Evolutionary conservation across 1,284 basidiomycete species (phyloP), one percentile per base, ranked within the genome.

Genomic region (Sanghuangporus weigelae): DNA sequence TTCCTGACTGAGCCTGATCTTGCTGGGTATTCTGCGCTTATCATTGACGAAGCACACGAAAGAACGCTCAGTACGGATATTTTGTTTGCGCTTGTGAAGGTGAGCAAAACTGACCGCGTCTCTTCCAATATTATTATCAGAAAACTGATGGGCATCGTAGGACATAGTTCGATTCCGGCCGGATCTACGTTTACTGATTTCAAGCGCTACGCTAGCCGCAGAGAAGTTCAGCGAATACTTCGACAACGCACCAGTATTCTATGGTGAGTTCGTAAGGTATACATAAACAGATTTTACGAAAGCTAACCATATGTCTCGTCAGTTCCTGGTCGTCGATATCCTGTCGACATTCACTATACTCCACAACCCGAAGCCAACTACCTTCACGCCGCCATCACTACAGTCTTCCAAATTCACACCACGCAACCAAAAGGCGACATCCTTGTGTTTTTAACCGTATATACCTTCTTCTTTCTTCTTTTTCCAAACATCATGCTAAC

Each of bases 401-500:
- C 97, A 7, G 88, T 99, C 35, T 97, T 99, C 77, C 97, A 99
- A 75, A 99, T 99, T 53, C 97, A 99, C 74, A 98, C 96, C 1
- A 98, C 96, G 0, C 96, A 99, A 70, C 95, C 96, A 0, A 93
- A 92, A 71, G 97, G 97, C n/a, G 97, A 99, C 72, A 96, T 99
- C 67, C 84, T 99, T 36, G 94, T 99, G 1, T 99, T 99, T 78
- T 82, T 99, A 55, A 99, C 97, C 0, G 91, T 92, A 68, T 67
- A 86, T 75, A n/a, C 21, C 14, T 55, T 36, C 21, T n/a, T 39
- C 23, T 31, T 19, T n/a, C 19, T 26, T 48, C 23, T 21, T 40
- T 10, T 46, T 55, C 2, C 2, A 14, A 36, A 42, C 21, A 8
- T 40, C 26, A 54, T 46, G 48, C 21, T 60, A 36, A 64, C 59